These are phyloP conservation scores for Erysimum cheiri DNA, from an alignment of 441 rosid genomes.

Conservation along the genomic window DNA sequence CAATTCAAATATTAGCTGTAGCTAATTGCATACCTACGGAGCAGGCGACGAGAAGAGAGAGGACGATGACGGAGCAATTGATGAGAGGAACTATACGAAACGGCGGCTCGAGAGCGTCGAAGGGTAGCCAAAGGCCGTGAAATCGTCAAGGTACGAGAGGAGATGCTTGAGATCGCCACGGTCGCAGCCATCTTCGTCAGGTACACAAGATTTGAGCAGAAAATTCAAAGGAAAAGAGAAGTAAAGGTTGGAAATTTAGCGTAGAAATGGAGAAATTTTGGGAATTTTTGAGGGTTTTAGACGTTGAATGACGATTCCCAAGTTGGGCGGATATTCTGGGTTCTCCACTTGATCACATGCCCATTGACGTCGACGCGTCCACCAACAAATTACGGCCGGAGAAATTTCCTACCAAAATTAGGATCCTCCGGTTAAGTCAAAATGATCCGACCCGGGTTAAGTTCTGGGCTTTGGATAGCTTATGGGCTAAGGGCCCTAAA, in stretches of 20 bases:
- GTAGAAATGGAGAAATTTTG: slow-evolving; percentile 14
- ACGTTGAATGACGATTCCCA: background rate
- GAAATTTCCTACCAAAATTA: slow-evolving; percentile 26
- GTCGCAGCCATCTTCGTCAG: slow-evolving; percentile 40
- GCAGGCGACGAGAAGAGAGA: slow-evolving; percentile 40
- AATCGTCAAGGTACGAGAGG: slow-evolving; percentile 33
- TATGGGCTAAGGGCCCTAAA: slow-evolving; percentile 6
- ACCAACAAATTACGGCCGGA: slow-evolving; percentile 35
- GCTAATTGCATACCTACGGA: slow-evolving; percentile 44
- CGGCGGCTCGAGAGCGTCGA: slow-evolving; percentile 22
- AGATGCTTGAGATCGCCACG: slow-evolving; percentile 47
- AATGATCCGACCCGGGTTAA: slow-evolving; percentile 27
- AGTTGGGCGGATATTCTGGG: slow-evolving; percentile 33
- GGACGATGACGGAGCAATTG: slow-evolving; percentile 37
- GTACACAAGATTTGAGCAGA: slow-evolving; percentile 17
- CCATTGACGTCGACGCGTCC: slow-evolving; percentile 32
- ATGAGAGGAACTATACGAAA: slow-evolving; percentile 32
- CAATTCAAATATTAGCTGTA: background rate
- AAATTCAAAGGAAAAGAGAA: background rate
- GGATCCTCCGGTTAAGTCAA: slow-evolving; percentile 34
- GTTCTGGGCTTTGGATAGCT: background rate
- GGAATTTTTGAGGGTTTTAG: background rate
- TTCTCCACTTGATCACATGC: slow-evolving; percentile 23
- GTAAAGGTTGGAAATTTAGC: slow-evolving; percentile 13
- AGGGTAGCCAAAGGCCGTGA: slow-evolving; percentile 37